Base-by-base conservation (phyloP, 2,329 filamentous ascomycete species). In the Juglanconis sp. region DNA sequence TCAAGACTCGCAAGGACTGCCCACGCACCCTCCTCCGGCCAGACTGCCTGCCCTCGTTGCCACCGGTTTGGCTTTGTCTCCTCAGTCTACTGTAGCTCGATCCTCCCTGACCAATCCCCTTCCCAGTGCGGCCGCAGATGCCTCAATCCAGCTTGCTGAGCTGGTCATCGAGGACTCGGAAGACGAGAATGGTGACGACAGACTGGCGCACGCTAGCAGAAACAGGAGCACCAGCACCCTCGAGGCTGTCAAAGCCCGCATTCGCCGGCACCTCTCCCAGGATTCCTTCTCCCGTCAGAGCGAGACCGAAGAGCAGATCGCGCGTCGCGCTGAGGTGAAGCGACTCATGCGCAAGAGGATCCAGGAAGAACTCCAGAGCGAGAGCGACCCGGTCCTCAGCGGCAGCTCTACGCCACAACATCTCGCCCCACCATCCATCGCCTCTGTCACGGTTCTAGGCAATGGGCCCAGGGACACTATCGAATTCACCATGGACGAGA, bases 321-420 rank as follows among this genome's bases (percentile, higher is more conserved):
- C 81, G 55, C 76, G 82, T 34, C 77, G 83, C 64, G 83, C 82
- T 34, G 83, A 86, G 65, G 69, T 87, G 57, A 81, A 77, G 65
- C 77, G 82, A 24, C 72, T 86, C 8, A 79, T 82, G 69, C 79
- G 81, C 53, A 80, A 79, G 65, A 77, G 82, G 63, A 86, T 86
- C n/a, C 81, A 81, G 63, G 78, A 84, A 48, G 84, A 86, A 65
- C 73, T 87, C 3, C 76, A 79, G 50, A 78, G 71, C 44, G 81
- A 83, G 42, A 71, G 75, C 40, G 67, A 70, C 9, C 73, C 76
- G 17, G 70, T 73, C 17, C 60, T 65, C 1, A 73, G 68, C 46
- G 67, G 68, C 5, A 65, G 61, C 11, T 70, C 72, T 10, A 65
- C 63, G 13, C 64, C 66, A 24, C 70, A 65, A n/a, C 59, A 71